Evolutionary conservation across 352 stramenopile genomes (phyloP).

Genomic region (Phytophthora idaei): DNA sequence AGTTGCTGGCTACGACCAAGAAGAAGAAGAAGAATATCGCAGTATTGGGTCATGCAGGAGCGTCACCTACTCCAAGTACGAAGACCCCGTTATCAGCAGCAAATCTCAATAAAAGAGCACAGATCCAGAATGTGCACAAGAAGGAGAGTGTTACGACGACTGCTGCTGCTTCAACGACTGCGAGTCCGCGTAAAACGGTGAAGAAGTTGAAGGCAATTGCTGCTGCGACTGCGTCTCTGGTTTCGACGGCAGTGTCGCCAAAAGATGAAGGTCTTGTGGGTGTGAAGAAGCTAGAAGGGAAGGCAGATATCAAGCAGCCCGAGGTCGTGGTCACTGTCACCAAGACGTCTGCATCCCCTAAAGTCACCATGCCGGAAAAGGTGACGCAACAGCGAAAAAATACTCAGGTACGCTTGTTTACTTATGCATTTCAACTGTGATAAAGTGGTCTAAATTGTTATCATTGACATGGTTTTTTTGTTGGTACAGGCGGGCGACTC

Average conservation of each 20-base stretch:
- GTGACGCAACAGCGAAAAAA: background rate
- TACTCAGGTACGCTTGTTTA: slow-evolving; percentile 6
- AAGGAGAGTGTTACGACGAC: background rate
- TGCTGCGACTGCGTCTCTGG: background rate
- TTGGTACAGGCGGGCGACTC: background rate
- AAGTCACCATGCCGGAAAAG: background rate
- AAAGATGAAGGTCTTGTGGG: background rate
- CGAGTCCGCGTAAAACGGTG: slow-evolving; percentile 2
- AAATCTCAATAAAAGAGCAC: slow-evolving; percentile 23
- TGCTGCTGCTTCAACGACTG: slow-evolving; percentile 4
- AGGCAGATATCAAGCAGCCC: background rate
- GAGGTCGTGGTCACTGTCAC: background rate
- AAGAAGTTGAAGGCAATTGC: slow-evolving; percentile 13
- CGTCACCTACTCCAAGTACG: background rate
- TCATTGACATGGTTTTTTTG: background rate
- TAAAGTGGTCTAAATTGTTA: background rate
- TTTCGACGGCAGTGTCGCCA: background rate
- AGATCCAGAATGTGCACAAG: slow-evolving; percentile 13
- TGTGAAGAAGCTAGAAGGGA: background rate
- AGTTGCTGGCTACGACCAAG: background rate
- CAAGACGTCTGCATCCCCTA: background rate
- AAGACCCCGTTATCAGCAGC: slow-evolving; percentile 1
- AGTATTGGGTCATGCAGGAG: slow-evolving; percentile 4
- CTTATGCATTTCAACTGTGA: too few relatives aligned
- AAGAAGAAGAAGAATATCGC: slow-evolving; percentile 31